Evolutionary conservation across 306 rosid genomes (phyloP), one percentile per base, ranked within the genome.

Genomic region (Rosa multiflora): DNA sequence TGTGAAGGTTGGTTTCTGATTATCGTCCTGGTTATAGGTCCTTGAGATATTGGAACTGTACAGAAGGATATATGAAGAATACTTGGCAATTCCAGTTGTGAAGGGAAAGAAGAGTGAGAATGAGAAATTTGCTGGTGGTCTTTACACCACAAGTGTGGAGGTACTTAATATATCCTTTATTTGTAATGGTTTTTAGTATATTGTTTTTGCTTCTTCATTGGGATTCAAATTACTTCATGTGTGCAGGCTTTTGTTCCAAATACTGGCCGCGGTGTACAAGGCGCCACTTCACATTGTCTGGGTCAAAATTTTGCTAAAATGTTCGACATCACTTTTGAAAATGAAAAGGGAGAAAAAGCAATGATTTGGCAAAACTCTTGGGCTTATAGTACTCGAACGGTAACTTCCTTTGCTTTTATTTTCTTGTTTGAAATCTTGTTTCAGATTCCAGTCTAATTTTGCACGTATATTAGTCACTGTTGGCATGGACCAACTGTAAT

Each of bases 91-190:
- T 86, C 99, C 99, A 78, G 96, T 95, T 81, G 82, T 91, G 56
- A 93, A 95, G 91, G 99, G 98, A 37, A 91, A 86, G 88, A 95
- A 93, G 84, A 95, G 98, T 83, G 99, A 93, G 80, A 72, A 88
- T 82, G 98, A 95, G 91, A 95, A 95, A 88, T 95, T 95, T 85
- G 98, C 99, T 59, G 98, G 98, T 80, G 99, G 98, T 61, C 94
- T 95, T 76, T 95, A 95, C 93, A 93, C 98, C 14, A 95, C 99
- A 23, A 95, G 93, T 78, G 98, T 95, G 73, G 99, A 95, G 98
- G 98, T 92, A 84, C 44, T 44, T 70, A 29, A 75, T 35, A 29
- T 47, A 0, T 18, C 13, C 35, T 5, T 75, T 29, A 23, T 49
- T 9, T 39, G 39, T 26, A 44, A 74, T 26, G 29, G n/a, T 26